Base-by-base conservation (phyloP, 305 asterid species). In the Coffea humblotiana region DNA sequence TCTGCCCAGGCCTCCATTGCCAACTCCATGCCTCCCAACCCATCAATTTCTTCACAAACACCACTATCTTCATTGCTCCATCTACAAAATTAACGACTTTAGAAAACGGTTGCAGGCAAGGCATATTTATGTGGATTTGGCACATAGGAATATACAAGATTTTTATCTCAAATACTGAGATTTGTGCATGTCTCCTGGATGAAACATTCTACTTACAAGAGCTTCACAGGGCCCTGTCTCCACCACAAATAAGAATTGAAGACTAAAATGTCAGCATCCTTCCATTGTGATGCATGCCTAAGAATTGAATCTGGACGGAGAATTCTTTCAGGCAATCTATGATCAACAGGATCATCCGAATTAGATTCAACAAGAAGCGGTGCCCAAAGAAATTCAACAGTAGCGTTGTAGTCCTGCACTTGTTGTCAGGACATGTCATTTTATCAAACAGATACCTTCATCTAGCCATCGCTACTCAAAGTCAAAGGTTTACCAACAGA, bases 361-460 rank as follows among this genome's bases (percentile, higher is more conserved):
- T 96, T 93, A 6, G 98, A 96, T 83, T 94, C 99, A 6, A 94
- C 96, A 52, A 92, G 96, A 84, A 96, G 94, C 16, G 98, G 99
- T 0, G 97, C 96, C 97, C 99, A 96, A 6, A 96, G 92, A 79
- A 94, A 96, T 85, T 96, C 99, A 67, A 94, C 78, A 2, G 90
- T 91, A 43, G 99, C 83, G 71, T 83, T 83, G 48, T 79, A 83
- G 40, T 76, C 86, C 83, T 83, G 85, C 43, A 74, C 11, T 73
- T 79, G 27, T 71, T 61, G 74, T 13, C 58, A 74, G 37, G 21
- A 51, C 54, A 77, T 49, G 52, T 74, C 58, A 84, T 10, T 29
- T 48, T 23, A 29, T 64, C 19, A 77, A 74, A 25, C 51, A 75
- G 47, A 35, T 40, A 45, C 19, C 43, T 61, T n/a, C 23, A 69